Conservation (phyloP, 805 yeast species). For the Kodamaea neixiangensis region DNA sequence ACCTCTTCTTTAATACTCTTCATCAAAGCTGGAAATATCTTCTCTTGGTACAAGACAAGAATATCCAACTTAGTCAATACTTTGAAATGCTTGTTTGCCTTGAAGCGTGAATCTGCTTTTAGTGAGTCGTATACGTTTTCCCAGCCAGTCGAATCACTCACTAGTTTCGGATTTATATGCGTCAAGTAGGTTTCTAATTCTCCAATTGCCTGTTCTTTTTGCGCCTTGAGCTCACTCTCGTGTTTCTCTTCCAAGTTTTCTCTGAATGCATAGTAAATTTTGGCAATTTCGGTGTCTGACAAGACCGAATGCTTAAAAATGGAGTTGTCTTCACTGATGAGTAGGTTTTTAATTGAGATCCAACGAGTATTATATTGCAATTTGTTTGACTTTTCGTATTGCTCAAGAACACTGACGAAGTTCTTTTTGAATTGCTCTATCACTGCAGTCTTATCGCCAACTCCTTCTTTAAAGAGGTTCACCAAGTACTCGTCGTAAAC, state of each 20-base stretch:
- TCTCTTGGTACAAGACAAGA: slow-evolving; percentile 49
- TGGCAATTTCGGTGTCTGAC: slow-evolving; percentile 56
- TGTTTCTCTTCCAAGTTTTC: slow-evolving; percentile 37
- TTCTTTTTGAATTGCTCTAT: slow-evolving; percentile 56
- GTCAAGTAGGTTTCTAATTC: slow-evolving; percentile 56
- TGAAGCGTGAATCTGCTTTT: slow-evolving; percentile 50
- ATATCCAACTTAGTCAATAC: slow-evolving; percentile 60
- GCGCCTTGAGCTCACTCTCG: slow-evolving; percentile 19
- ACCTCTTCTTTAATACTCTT: slow-evolving; percentile 23
- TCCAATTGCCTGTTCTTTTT: slow-evolving; percentile 49
- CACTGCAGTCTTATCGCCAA: slow-evolving; percentile 53
- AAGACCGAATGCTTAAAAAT: slow-evolving; percentile 61
- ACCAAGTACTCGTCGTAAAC: slow-evolving; percentile 65
- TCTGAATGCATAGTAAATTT: slow-evolving; percentile 55
- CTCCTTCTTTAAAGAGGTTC: slow-evolving; percentile 45
- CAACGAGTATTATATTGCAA: slow-evolving; percentile 63
- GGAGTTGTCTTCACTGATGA: slow-evolving; percentile 63
- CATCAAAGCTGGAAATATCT: slow-evolving; percentile 32
- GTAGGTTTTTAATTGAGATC: slow-evolving; percentile 50
- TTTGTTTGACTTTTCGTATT: slow-evolving; percentile 31
- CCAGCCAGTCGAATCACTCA: slow-evolving; percentile 38
- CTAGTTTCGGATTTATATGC: slow-evolving; percentile 32
- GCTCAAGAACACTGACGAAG: slow-evolving; percentile 49
- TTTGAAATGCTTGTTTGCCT: slow-evolving; percentile 58
- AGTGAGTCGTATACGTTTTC: slow-evolving; percentile 35